Evolutionary conservation across 2,329 filamentous ascomycete species (phyloP).

Genomic region (Nemania sp.): DNA sequence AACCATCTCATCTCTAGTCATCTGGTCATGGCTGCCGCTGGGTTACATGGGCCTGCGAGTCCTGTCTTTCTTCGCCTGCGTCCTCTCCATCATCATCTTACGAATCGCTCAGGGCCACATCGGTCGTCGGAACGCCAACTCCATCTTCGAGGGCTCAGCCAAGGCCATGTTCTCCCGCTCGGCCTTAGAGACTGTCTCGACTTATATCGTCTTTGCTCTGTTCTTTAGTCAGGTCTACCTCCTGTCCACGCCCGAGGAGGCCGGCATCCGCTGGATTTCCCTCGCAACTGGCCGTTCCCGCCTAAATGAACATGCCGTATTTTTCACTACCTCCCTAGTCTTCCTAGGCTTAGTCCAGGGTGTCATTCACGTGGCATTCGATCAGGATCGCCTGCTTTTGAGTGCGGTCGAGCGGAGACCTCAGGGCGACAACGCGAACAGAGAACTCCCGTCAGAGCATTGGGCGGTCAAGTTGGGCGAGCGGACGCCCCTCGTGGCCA

Average conservation of each 20-base stretch:
- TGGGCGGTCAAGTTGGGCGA: conserved; percentile 45
- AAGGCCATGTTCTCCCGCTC: conserved; percentile 60
- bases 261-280: conserved; percentile 73
- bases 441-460: conserved; percentile 13
- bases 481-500: conserved; percentile 40
- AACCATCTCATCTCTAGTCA: conserved; percentile 51
- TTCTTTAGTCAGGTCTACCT: conserved; percentile 82
- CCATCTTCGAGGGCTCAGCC: conserved; percentile 66
- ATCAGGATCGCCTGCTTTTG: conserved; percentile 70
- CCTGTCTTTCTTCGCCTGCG: conserved; percentile 73
- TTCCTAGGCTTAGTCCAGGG: conserved; percentile 72
- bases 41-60: conserved; percentile 75
- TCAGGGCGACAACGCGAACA: conserved; percentile 26
- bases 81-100: conserved; percentile 78
- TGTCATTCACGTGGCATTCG: conserved; percentile 67
- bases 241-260: conserved; percentile 63
- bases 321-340: conserved; percentile 71
- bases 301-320: conserved; percentile 85
- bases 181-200: conserved; percentile 70
- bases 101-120: conserved; percentile 83
- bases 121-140: conserved; percentile 70
- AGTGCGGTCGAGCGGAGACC: conserved; percentile 40
- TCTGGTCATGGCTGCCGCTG: conserved; percentile 88
- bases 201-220: conserved; percentile 77
- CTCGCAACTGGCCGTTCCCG: conserved; percentile 68